phyloP scores from a whole-genome alignment of 2,329 filamentous ascomycete genomes.

The Fusarium sp. region DNA sequence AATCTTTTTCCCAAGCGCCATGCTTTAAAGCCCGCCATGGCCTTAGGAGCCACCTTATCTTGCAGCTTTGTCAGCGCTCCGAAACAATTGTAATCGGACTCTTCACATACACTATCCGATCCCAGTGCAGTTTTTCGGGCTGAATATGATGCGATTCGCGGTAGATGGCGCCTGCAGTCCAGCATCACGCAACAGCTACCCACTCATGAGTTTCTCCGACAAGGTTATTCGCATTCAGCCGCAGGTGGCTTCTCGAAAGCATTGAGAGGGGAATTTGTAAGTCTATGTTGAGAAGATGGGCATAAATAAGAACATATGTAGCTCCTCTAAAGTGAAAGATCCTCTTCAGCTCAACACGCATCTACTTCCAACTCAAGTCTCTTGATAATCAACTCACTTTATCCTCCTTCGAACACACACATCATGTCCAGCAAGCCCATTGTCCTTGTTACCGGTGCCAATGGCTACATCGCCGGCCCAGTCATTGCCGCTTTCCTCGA shows the following conservation, averaged over 20 bases:
- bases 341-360: neutral
- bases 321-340: neutral
- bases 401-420: neutral
- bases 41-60: neutral
- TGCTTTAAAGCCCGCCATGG: neutral
- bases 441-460: slow-evolving; percentile 54
- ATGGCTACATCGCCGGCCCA: slow-evolving; percentile 54
- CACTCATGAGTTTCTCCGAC: neutral
- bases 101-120: slow-evolving; percentile 5
- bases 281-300: neutral
- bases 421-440: slow-evolving; percentile 39
- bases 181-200: slow-evolving; percentile 2
- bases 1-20: neutral
- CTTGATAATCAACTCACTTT: neutral
- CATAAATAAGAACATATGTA: neutral
- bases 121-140: neutral
- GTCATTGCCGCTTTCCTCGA: slow-evolving; percentile 52
- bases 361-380: neutral
- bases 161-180: neutral
- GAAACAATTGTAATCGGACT: neutral
- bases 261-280: neutral
- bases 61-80: slow-evolving; percentile 2
- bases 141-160: neutral
- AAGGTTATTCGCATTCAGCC: neutral
- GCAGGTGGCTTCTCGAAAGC: neutral